Evolutionary conservation across 257 asterid genomes (phyloP), one percentile per base, ranked within the genome.

Genomic region (Perilla frutescens): DNA sequence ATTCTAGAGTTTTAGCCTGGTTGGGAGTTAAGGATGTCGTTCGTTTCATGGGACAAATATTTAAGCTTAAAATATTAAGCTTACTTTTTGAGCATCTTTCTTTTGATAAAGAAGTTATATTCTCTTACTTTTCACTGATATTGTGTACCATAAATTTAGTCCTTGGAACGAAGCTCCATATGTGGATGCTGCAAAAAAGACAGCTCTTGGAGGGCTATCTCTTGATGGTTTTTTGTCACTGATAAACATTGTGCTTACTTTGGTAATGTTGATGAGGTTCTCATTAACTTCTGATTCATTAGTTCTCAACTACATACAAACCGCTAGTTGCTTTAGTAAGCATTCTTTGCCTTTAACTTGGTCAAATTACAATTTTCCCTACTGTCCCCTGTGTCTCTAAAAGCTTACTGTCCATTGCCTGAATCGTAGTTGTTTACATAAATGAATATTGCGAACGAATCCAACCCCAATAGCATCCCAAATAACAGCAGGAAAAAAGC

Each of bases 121-220:
- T n/a, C n/a, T n/a, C n/a, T n/a, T n/a, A n/a, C n/a, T n/a, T n/a
- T n/a, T n/a, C n/a, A n/a, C n/a, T n/a, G n/a, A n/a, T n/a, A n/a
- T n/a, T n/a, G n/a, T n/a, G n/a, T n/a, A n/a, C n/a, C n/a, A n/a
- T n/a, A 37, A 81, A 51, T 68, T 60, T 86, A 94, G 97, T 78
- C 99, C 97, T 31, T 94, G 96, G 95, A 86, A 65, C 79, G 96
- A 84, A 84, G 91, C 92, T 69, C 99, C 96, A 64, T 92, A 90
- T 59, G 88, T 76, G 78, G 91, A 92, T 55, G 96, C 97, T 49
- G 93, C 91, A 2, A 90, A 90, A 80, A 95, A 82, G 86, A 90
- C 91, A 57, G 96, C 93, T 66, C 89, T 91, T 69, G 96, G 96
- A 62, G 96, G 97, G 69, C 85, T 95, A 62, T 81, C 97, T 55